Conservation (phyloP, 2,329 filamentous ascomycete species). For the Sarocladium brachiariae region DNA sequence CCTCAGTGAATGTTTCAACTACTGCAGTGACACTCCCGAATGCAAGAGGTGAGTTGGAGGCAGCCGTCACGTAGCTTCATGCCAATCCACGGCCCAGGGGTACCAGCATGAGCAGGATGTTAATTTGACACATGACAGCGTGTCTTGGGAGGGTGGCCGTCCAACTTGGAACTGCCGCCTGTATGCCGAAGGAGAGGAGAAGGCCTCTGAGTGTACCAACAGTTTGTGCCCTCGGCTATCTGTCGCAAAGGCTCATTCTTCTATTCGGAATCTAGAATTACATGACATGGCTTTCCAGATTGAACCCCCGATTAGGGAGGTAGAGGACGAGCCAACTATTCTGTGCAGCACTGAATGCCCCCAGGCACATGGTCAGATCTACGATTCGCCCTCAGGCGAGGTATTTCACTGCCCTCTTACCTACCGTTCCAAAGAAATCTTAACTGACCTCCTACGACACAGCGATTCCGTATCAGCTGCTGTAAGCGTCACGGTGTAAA, state of each 20-base stretch:
- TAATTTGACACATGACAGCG: no score
- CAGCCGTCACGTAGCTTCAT: no score
- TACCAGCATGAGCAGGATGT: no score
- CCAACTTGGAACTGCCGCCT: not conserved
- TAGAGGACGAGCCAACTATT: not conserved
- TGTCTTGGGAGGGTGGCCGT: constrained; percentile 2
- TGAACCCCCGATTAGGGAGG: not conserved
- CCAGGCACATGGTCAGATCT: not conserved
- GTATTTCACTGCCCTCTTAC: not conserved
- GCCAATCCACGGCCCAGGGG: no score
- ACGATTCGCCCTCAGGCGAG: not conserved
- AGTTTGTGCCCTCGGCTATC: no score
- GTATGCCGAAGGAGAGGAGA: not conserved
- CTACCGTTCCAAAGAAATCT: not conserved
- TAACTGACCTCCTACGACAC: not conserved
- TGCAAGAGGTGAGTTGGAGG: not conserved
- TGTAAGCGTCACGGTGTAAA: not conserved
- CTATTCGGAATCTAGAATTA: no score
- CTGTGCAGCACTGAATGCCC: constrained; percentile 7
- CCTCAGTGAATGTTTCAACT: constrained; percentile 1
- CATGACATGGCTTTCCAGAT: not conserved
- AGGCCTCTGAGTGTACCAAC: not conserved
- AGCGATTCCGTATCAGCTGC: constrained; percentile 1
- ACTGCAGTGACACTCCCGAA: not conserved
- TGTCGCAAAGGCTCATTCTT: no score